phyloP scores from a whole-genome alignment of 257 asterid genomes.

The Echium plantagineum region DNA sequence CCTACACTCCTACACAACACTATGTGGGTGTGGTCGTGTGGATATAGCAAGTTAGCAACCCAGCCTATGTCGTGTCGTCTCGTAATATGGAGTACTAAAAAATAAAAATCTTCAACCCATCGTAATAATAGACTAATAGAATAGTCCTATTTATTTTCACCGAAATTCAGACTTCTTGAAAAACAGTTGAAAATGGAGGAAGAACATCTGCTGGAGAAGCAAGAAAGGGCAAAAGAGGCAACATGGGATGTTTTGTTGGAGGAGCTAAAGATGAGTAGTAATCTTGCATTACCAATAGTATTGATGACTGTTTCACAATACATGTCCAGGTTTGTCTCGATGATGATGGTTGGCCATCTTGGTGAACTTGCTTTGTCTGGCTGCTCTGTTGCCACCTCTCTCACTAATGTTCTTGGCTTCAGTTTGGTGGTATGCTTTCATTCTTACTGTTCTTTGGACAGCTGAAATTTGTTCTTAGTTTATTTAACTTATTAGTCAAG shows the following conservation, averaged over 20 bases:
- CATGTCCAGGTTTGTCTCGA: conserved; percentile 18
- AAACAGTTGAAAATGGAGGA: conserved; percentile 13
- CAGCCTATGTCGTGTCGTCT: no score
- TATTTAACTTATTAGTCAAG: no score
- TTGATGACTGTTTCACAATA: conserved; percentile 28
- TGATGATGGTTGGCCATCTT: conserved; percentile 37
- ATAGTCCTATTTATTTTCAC: no score
- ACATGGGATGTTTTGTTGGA: conserved; percentile 9
- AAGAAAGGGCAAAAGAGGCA: not conserved
- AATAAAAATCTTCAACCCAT: no score
- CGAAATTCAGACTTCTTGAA: no score
- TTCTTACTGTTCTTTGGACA: not conserved
- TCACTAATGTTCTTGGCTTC: conserved; percentile 32
- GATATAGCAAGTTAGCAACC: no score
- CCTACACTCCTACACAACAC: no score
- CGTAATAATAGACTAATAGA: no score
- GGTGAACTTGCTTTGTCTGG: conserved; percentile 27
- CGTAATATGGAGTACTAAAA: no score
- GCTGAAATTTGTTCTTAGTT: no score
- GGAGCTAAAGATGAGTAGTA: conserved; percentile 20
- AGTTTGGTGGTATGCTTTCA: conserved; percentile 25
- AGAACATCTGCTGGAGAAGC: conserved; percentile 1
- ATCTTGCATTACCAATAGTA: conserved; percentile 26
- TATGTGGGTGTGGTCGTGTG: no score
- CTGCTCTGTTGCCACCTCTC: conserved; percentile 30